Evolutionary conservation across 2,329 filamentous ascomycete genomes (phyloP), one percentile per base, ranked within the genome.

Genomic region (Metarhizium brunneum): DNA sequence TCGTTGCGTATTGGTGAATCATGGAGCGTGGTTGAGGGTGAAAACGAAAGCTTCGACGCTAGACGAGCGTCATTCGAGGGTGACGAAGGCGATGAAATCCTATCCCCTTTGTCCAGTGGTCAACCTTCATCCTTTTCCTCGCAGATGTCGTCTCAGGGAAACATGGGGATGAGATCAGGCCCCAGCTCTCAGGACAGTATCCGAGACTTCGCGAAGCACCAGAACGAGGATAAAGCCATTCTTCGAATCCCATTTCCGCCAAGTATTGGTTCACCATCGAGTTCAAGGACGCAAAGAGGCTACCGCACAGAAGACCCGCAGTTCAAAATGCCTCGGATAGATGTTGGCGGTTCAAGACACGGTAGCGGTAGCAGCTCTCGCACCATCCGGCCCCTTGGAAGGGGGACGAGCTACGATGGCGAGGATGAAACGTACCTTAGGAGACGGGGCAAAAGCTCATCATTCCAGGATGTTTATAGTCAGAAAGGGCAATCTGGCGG

Each of bases 21-120:
- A 20, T 84, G 81, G 81, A 80, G 81, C 61, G 74, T 84, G 69
- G 79, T 84, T 13, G 81, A 84, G 56, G 79, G 77, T 63, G 80
- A 83, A 55, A 76, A 83, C 65, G 80, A 83, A 63, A 82, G 79
- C 63, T 83, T 83, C 64, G 80, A 82, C 61, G 81, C 79, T 6
- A 76, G 76, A 54, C 67, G 82, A 16, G 74, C 76, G 7, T 72
- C 75, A 30, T 70, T 71, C 48, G 74, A 61, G 40, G 70, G 73
- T 38, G 73, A 25, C 16, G 40, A 76, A 47, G 70, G 74, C 50
- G 67, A 72, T 38, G 60, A 68, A 29, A 61, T 71, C 52, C 57
- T 72, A 30, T 57, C 67, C 32, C 64, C 71, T 43, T 59, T 71
- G 1, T 74, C 73, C 49, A 74, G 73, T 63, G 69, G 72, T 47